Conservation (phyloP, 2,329 filamentous ascomycete genomes). For the Talaromyces sp. region DNA sequence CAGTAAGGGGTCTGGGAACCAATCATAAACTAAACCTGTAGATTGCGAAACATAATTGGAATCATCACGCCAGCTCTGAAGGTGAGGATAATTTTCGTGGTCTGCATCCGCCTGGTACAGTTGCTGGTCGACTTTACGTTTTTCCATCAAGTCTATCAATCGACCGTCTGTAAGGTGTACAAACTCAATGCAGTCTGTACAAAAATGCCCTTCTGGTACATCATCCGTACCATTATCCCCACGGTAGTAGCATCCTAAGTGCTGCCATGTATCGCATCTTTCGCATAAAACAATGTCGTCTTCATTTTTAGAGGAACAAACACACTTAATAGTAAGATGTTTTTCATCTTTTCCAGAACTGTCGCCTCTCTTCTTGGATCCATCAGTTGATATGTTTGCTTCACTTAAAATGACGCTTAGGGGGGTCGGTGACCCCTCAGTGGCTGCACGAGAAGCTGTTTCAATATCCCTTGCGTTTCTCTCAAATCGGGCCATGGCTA, state of each 20-base stretch:
- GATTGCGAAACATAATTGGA: too few relatives aligned
- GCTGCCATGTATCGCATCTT: not conserved
- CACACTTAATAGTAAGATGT: not conserved
- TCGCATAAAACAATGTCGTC: not conserved
- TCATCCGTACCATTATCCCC: not conserved
- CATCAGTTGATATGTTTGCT: not conserved
- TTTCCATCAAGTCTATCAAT: not conserved
- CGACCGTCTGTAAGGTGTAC: not conserved
- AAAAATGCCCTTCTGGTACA: not conserved
- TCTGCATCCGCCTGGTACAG: not conserved
- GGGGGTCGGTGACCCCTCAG: not conserved
- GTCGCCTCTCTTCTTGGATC: not conserved
- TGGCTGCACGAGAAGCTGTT: constrained; percentile 1
- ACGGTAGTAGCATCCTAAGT: not conserved
- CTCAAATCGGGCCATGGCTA: not conserved
- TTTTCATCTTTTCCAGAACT: not conserved
- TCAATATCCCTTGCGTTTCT: not conserved
- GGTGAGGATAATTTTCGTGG: not conserved
- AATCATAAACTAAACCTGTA: too few relatives aligned
- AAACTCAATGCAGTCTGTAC: not conserved
- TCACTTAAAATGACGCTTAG: not conserved
- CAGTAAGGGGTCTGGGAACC: too few relatives aligned
- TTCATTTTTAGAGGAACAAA: not conserved
- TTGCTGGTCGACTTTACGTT: not conserved
- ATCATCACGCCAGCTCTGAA: not conserved